These are phyloP conservation scores for Candolleomyces eurysporus DNA, from an alignment of 768 basidiomycete species.

Conservation along the genomic window DNA sequence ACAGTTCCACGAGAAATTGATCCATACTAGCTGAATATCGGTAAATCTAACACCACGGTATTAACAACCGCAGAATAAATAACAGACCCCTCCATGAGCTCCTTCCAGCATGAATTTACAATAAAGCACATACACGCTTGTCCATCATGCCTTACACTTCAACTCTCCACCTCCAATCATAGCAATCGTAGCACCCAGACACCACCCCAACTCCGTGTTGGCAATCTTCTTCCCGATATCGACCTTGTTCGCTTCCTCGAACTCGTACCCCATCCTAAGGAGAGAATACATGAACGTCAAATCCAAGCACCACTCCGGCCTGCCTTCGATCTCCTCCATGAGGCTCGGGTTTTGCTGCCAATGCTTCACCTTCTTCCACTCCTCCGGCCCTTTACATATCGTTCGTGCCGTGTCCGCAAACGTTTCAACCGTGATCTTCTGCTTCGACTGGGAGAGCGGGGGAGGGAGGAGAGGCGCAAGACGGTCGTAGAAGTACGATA, in stretches of 20 bases:
- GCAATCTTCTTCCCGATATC: conserved; percentile 83
- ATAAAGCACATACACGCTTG: not conserved
- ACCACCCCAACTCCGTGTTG: conserved; percentile 94
- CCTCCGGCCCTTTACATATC: conserved; percentile 68
- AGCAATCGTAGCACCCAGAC: conserved; percentile 79
- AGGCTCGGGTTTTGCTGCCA: conserved; percentile 35
- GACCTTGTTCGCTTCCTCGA: conserved; percentile 64
- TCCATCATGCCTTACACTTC: conserved; percentile 41
- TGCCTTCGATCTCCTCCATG: conserved; percentile 65
- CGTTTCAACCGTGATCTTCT: conserved; percentile 47
- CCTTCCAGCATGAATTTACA: too few species aligned
- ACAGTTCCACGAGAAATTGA: too few species aligned
- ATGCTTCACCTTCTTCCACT: conserved; percentile 48
- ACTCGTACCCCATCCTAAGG: conserved; percentile 87
- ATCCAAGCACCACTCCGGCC: conserved; percentile 96
- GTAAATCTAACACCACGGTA: too few species aligned
- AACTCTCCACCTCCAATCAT: conserved; percentile 62
- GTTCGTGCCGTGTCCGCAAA: conserved; percentile 61
- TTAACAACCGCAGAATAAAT: too few species aligned
- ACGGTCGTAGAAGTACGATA: conserved; percentile 98
- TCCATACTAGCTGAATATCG: too few species aligned
- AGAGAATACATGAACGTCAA: conserved; percentile 93
- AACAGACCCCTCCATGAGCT: too few species aligned
- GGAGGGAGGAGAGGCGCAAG: conserved; percentile 67
- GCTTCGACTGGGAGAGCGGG: not conserved